Conservation (phyloP, 2,329 filamentous ascomycete genomes). For the Alternaria panax region DNA sequence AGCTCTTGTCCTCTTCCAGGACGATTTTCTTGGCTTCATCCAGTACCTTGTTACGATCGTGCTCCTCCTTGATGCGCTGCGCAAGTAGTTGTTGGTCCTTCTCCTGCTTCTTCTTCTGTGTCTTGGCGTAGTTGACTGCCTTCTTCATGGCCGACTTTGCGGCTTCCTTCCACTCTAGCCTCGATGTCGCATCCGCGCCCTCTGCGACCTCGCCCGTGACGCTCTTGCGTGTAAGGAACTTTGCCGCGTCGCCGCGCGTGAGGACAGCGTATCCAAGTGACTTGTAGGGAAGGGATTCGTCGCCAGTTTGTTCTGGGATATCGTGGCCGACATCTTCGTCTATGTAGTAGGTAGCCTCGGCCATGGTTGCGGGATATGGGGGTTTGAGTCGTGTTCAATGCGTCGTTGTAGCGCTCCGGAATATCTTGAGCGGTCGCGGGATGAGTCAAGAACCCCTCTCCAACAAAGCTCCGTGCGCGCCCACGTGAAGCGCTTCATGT, state of each 20-base stretch:
- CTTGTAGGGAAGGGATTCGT: slow-evolving; percentile 80
- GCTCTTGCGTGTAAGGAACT: slow-evolving; percentile 72
- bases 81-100: slow-evolving; percentile 78
- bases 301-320: slow-evolving; percentile 69
- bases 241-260: slow-evolving; percentile 68
- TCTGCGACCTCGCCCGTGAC: slow-evolving; percentile 47
- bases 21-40: slow-evolving; percentile 84
- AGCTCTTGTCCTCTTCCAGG: slow-evolving; percentile 71
- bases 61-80: slow-evolving; percentile 74
- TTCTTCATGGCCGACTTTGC: slow-evolving; percentile 89
- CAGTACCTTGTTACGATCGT: slow-evolving; percentile 73
- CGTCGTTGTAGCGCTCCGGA: slow-evolving; percentile 30
- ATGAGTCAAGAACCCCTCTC: slow-evolving; percentile 34
- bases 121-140: slow-evolving; percentile 75
- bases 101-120: slow-evolving; percentile 82
- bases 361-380: slow-evolving; percentile 47
- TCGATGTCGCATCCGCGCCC: slow-evolving; percentile 65
- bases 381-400: slow-evolving; percentile 24
- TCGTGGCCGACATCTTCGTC: slow-evolving; percentile 82
- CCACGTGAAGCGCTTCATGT: slow-evolving; percentile 24
- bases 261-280: slow-evolving; percentile 79
- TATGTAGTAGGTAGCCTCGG: slow-evolving; percentile 68
- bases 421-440: slow-evolving; percentile 33
- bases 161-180: slow-evolving; percentile 78
- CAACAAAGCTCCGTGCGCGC: slow-evolving; percentile 18